Conservation (phyloP, 768 basidiomycete genomes). For the Pleurotus sapidus region DNA sequence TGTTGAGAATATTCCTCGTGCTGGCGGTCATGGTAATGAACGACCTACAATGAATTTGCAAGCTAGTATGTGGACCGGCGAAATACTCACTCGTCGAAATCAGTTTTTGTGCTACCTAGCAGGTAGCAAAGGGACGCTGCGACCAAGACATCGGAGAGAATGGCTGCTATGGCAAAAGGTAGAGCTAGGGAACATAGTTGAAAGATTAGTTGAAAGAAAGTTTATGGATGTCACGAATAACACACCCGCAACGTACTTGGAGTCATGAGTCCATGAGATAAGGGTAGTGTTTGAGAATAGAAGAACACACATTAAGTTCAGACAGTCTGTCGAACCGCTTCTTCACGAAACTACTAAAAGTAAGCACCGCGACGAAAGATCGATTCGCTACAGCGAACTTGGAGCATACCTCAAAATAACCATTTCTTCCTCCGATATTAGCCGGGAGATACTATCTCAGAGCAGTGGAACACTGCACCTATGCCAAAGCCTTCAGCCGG, state of each 20-base stretch:
- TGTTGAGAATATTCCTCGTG: conserved; percentile 43
- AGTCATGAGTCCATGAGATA: no score
- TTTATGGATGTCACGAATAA: neutral
- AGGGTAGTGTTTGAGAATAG: neutral
- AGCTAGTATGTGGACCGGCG: neutral
- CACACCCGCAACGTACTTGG: neutral
- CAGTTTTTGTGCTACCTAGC: conserved; percentile 36
- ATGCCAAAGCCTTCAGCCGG: conserved; percentile 34
- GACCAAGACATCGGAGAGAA: conserved; percentile 46
- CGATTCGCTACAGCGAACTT: no score
- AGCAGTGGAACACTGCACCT: conserved; percentile 21
- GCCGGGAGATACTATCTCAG: neutral
- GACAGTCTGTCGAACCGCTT: conserved; percentile 31
- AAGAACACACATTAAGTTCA: conserved; percentile 28
- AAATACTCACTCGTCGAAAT: conserved; percentile 27
- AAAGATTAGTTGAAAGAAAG: neutral
- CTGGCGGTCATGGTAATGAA: neutral
- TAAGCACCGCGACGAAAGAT: no score
- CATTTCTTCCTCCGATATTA: conserved; percentile 24
- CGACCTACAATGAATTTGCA: neutral
- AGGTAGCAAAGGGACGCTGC: conserved; percentile 39
- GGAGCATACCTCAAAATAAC: conserved; percentile 29
- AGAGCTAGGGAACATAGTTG: conserved; percentile 18
- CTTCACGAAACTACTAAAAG: conserved; percentile 30
- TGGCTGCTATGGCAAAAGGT: conserved; percentile 42